phyloP scores from a whole-genome alignment of 352 stramenopile species.

The Pythium phragmitis region DNA sequence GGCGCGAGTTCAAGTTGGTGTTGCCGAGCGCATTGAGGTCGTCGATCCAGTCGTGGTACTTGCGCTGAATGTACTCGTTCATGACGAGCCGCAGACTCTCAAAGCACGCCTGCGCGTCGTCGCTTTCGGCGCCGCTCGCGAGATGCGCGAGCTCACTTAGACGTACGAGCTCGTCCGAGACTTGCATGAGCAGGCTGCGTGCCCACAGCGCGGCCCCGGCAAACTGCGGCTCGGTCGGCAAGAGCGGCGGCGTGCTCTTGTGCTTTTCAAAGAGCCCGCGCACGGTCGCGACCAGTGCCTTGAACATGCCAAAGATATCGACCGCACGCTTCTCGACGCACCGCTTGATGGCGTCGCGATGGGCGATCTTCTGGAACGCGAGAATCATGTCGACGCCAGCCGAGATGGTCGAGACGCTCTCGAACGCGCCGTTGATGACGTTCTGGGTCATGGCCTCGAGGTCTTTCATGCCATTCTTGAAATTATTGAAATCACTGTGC shows the following conservation, averaged over 20 bases:
- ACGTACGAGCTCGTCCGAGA: constrained; percentile 73
- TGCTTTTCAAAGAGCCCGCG: constrained; percentile 93
- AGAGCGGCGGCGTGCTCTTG: constrained; percentile 78
- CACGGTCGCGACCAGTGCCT: constrained; percentile 69
- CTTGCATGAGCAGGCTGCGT: constrained; percentile 77
- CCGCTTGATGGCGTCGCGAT: constrained; percentile 90
- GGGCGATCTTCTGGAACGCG: constrained; percentile 92
- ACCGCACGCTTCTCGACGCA: constrained; percentile 93
- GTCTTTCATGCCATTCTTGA: constrained; percentile 96
- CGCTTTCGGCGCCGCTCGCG: constrained; percentile 69
- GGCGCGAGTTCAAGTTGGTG: constrained; percentile 70
- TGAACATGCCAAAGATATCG: constrained; percentile 93
- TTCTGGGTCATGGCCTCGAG: constrained; percentile 96
- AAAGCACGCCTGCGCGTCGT: constrained; percentile 75
- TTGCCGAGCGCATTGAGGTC: constrained; percentile 79
- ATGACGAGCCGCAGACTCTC: constrained; percentile 77
- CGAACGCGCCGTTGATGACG: constrained; percentile 94
- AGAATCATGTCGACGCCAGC: constrained; percentile 91
- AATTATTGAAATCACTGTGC: constrained; percentile 95
- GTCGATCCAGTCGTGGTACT: constrained; percentile 91
- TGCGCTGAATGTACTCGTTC: constrained; percentile 90
- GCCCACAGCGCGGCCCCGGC: constrained; percentile 92
- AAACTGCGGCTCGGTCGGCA: constrained; percentile 90
- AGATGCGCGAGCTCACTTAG: constrained; percentile 70
- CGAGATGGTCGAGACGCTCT: constrained; percentile 87